Evolutionary conservation across 2,329 filamentous ascomycete genomes (phyloP).

Genomic region (Cytospora schulzeri): DNA sequence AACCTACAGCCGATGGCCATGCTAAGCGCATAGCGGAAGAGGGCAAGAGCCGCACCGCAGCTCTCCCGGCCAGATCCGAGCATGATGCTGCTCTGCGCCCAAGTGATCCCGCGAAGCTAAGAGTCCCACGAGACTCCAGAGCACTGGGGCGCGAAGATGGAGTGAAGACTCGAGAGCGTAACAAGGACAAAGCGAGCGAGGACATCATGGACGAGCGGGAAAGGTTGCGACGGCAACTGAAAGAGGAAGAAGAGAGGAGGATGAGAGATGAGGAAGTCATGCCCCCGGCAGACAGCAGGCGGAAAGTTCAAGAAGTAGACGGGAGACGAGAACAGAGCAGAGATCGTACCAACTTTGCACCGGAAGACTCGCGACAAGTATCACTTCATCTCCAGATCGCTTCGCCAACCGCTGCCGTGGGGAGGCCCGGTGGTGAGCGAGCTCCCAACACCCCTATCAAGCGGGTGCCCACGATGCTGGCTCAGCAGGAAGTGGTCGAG

Average conservation of each 20-base stretch:
- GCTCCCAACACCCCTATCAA: constrained; percentile 3
- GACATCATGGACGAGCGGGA: too few relatives aligned
- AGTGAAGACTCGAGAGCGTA: too few relatives aligned
- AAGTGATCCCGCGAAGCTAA: too few relatives aligned
- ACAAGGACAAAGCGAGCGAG: too few relatives aligned
- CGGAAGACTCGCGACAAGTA: neutral
- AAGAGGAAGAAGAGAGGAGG: neutral
- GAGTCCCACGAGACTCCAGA: too few relatives aligned
- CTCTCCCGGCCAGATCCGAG: too few relatives aligned
- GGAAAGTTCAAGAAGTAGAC: neutral
- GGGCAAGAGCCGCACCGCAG: too few relatives aligned
- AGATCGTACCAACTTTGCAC: neutral
- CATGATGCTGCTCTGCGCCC: too few relatives aligned
- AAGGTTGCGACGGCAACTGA: too few relatives aligned
- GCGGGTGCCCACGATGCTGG: neutral
- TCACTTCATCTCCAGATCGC: neutral
- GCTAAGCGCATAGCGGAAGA: too few relatives aligned
- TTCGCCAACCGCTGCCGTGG: too few relatives aligned
- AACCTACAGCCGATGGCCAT: neutral
- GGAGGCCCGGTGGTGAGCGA: neutral
- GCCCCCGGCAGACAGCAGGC: neutral
- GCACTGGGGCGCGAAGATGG: too few relatives aligned
- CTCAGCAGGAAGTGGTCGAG: neutral
- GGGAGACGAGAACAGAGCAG: neutral
- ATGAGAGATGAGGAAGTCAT: neutral